These are phyloP conservation scores for Cladosporium sp. DNA, from an alignment of 2,329 filamentous ascomycete genomes.

Conservation along the genomic window DNA sequence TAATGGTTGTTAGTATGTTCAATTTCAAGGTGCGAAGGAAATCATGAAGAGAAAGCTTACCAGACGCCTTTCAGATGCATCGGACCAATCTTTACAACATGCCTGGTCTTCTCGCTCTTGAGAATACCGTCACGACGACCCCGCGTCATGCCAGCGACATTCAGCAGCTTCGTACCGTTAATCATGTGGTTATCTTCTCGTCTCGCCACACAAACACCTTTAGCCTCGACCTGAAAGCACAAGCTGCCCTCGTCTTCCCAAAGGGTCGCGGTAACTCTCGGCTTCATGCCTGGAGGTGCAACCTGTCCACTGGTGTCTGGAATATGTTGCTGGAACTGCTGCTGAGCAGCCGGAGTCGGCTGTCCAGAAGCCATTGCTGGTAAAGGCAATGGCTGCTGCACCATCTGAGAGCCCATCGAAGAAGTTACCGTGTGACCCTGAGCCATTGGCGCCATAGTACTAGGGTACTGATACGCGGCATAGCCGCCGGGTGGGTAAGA, in stretches of 20 bases:
- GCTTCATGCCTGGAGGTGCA: slow-evolving; percentile 91
- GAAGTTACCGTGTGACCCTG: slow-evolving; percentile 64
- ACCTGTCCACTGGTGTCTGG: slow-evolving; percentile 83
- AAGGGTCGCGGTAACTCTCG: slow-evolving; percentile 87
- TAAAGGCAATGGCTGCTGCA: slow-evolving; percentile 62
- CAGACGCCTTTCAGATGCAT: slow-evolving; percentile 99
- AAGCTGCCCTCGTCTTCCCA: slow-evolving; percentile 98
- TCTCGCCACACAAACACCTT: slow-evolving; percentile 90
- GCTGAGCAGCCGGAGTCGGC: slow-evolving; percentile 17
- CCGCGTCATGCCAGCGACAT: slow-evolving; percentile 96
- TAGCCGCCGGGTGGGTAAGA: slow-evolving; percentile 59
- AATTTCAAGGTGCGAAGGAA: neutral
- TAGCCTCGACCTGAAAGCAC: slow-evolving; percentile 95
- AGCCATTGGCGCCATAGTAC: slow-evolving; percentile 75
- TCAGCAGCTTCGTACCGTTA: slow-evolving; percentile 93
- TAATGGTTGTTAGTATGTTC: slow-evolving; percentile 35
- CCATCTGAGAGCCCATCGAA: slow-evolving; percentile 60
- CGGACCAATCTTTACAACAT: slow-evolving; percentile 97
- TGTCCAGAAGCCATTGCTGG: slow-evolving; percentile 37
- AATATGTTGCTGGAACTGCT: slow-evolving; percentile 39
- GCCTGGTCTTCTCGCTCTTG: slow-evolving; percentile 94
- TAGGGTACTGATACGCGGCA: slow-evolving; percentile 64
- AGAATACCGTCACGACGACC: slow-evolving; percentile 92
- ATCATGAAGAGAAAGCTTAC: slow-evolving; percentile 49
- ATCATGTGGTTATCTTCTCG: slow-evolving; percentile 99